These are phyloP conservation scores for Mortierella alpina DNA, from an alignment of 192 early-diverging fungal genomes.

Conservation along the genomic window DNA sequence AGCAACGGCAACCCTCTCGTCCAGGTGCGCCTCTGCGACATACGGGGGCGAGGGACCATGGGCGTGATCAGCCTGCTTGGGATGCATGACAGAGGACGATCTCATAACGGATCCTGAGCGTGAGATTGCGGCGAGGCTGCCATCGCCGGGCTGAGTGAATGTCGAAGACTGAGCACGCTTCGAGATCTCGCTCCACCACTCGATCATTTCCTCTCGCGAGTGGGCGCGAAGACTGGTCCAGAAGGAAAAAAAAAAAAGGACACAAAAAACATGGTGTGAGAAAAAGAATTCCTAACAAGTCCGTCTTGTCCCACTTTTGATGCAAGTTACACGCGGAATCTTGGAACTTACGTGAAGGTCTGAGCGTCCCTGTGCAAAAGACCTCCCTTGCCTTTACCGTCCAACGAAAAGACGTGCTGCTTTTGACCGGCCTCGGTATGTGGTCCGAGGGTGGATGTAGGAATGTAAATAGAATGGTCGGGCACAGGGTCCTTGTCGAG, in stretches of 20 bases:
- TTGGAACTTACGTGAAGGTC: conserved; percentile 32
- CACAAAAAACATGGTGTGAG: background rate
- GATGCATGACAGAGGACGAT: conserved; percentile 20
- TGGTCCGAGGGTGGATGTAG: conserved; percentile 38
- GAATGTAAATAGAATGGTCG: conserved; percentile 57
- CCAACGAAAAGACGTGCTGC: conserved; percentile 44
- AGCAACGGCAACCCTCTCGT: background rate
- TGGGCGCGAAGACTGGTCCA: conserved; percentile 25
- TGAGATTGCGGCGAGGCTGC: conserved; percentile 13
- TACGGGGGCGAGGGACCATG: conserved; percentile 18
- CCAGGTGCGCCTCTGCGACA: conserved; percentile 13
- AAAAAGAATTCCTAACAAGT: background rate
- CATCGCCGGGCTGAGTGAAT: conserved; percentile 32
- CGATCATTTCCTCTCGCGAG: conserved; percentile 44
- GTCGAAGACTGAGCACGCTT: conserved; percentile 38
- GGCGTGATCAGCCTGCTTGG: conserved; percentile 9
- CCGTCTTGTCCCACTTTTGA: too few species aligned
- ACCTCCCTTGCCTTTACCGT: conserved; percentile 42
- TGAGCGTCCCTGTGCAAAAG: conserved; percentile 44
- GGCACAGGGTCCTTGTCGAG: conserved; percentile 46
- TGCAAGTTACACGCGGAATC: too few species aligned
- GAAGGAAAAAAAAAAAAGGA: background rate
- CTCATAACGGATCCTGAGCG: conserved; percentile 32
- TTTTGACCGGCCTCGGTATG: conserved; percentile 46
- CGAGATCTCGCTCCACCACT: conserved; percentile 46